phyloP scores from a whole-genome alignment of 2,329 filamentous ascomycete species.

The Fusarium heterosporum region DNA sequence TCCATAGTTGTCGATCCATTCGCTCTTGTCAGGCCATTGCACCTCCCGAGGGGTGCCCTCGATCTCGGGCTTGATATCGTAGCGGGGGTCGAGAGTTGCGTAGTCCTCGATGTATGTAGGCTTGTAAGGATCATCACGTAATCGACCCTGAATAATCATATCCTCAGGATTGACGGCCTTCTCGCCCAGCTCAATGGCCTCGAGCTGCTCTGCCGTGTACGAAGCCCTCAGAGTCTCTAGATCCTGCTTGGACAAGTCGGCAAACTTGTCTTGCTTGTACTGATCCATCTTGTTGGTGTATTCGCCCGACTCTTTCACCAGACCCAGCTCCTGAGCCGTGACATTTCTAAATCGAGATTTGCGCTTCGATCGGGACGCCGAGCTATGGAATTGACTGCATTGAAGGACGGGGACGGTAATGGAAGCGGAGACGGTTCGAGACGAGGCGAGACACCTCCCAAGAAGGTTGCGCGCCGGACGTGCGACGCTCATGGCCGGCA shows the following conservation, averaged over 20 bases:
- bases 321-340: slow-evolving; percentile 63
- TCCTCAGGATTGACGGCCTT: slow-evolving; percentile 79
- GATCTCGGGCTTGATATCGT: slow-evolving; percentile 74
- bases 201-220: slow-evolving; percentile 85
- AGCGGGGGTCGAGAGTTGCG: slow-evolving; percentile 77
- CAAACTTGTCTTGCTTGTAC: slow-evolving; percentile 63
- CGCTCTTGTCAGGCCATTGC: slow-evolving; percentile 70
- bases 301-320: slow-evolving; percentile 52
- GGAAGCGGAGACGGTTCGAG: slow-evolving; percentile 35
- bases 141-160: slow-evolving; percentile 76
- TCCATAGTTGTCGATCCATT: slow-evolving; percentile 69
- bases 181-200: slow-evolving; percentile 85
- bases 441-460: slow-evolving; percentile 60
- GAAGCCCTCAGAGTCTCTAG: slow-evolving; percentile 69
- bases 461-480: slow-evolving; percentile 66
- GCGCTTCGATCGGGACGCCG: slow-evolving; percentile 59
- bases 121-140: slow-evolving; percentile 78
- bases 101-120: slow-evolving; percentile 87
- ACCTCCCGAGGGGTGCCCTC: slow-evolving; percentile 62
- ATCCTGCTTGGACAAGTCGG: slow-evolving; percentile 75
- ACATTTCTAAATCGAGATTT: slow-evolving; percentile 66
- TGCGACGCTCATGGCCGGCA: slow-evolving; percentile 65
- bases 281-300: slow-evolving; percentile 55
- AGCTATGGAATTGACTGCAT: slow-evolving; percentile 64
- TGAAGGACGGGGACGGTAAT: slow-evolving; percentile 44